Conservation (phyloP, 805 yeast species). For the Yarrowia bubula region DNA sequence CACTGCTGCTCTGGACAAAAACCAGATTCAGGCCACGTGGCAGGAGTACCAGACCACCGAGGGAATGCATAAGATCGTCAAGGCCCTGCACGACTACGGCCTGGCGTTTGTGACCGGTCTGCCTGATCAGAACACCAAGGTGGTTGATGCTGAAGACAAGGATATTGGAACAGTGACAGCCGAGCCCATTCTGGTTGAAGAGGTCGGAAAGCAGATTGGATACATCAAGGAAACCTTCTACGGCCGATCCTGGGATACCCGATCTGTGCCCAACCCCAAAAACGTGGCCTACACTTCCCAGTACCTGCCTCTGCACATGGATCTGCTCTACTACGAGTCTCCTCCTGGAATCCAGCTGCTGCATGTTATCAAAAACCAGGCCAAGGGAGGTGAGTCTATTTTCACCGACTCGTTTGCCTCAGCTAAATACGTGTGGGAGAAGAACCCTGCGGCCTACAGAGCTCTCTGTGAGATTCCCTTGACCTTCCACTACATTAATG, state of each 20-base stretch:
- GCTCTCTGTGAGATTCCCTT: constrained; percentile 64
- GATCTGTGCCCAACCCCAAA: constrained; percentile 51
- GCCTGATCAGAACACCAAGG: constrained; percentile 43
- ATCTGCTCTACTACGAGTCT: constrained; percentile 69
- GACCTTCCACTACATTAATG: constrained; percentile 65
- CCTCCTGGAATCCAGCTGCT: constrained; percentile 77
- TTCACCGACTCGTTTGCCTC: constrained; percentile 72
- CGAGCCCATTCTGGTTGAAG: constrained; percentile 40
- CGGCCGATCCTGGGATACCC: constrained; percentile 69
- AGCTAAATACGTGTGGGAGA: constrained; percentile 52
- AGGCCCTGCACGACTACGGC: constrained; percentile 55
- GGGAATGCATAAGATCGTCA: constrained; percentile 44
- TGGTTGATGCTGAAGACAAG: constrained; percentile 31
- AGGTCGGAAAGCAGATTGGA: constrained; percentile 57
- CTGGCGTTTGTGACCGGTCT: constrained; percentile 53
- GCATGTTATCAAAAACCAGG: constrained; percentile 49
- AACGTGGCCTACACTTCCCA: constrained; percentile 69
- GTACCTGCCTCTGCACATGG: constrained; percentile 74
- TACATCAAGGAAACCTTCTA: constrained; percentile 69
- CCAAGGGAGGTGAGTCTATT: constrained; percentile 64
- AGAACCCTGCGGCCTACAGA: constrained; percentile 60
- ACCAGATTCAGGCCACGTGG: constrained; percentile 41
- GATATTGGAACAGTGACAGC: constrained; percentile 33
- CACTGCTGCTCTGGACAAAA: constrained; percentile 33
- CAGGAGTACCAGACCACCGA: constrained; percentile 43